These are phyloP conservation scores for Leishmania lainsoni DNA, from an alignment of 208 protist genomes.

Conservation along the genomic window DNA sequence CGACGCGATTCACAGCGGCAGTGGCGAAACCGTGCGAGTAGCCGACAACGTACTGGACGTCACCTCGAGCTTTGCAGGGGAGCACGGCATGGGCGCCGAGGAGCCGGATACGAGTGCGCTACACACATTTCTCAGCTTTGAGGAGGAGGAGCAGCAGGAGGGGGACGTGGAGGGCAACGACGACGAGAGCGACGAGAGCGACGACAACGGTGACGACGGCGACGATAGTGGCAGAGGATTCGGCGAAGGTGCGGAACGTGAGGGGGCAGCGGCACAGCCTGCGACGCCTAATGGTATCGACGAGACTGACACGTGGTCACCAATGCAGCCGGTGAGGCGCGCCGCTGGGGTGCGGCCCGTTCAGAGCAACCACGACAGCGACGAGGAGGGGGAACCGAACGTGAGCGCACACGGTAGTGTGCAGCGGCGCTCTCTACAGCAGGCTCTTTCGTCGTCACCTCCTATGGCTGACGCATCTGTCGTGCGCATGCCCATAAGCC, in stretches of 20 bases:
- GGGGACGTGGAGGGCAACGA: neutral
- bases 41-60: neutral
- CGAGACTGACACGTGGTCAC: neutral
- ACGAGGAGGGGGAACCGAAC: neutral
- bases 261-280: neutral
- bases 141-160: conserved; percentile 1
- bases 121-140: neutral
- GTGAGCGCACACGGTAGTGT: neutral
- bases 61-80: neutral
- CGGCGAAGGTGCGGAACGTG: neutral
- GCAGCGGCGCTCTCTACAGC: conserved; percentile 2
- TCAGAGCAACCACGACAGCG: neutral
- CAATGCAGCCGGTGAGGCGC: conserved; percentile 9
- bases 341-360: neutral
- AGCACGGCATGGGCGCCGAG: neutral
- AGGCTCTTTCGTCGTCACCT: neutral
- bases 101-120: neutral
- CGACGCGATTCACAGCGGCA: neutral
- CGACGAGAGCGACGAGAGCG: neutral
- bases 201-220: neutral
- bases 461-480: neutral
- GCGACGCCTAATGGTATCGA: neutral
- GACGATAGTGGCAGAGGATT: neutral
- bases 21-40: neutral
- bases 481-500: neutral